A percentile compares a stretch with the other conserved stretches of the same genome.
Conservation (phyloP, 208 protist species). For the Phytomonas sp. region DNA sequence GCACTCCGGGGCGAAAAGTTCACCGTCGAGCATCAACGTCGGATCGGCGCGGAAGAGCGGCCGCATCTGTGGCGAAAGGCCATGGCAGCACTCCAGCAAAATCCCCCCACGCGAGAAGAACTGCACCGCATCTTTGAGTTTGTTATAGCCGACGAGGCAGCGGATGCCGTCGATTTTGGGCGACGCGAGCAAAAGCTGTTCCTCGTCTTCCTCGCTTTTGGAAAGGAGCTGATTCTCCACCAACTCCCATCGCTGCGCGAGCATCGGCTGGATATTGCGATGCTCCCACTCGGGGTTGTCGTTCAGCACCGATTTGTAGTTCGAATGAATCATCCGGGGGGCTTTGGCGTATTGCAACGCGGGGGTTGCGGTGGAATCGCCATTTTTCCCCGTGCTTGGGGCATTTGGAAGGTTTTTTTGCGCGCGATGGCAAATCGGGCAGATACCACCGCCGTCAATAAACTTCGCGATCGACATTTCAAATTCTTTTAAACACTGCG, state of each 20-base stretch:
- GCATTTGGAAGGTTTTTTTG: slow-evolving; percentile 29
- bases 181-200: slow-evolving; percentile 58
- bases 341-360: slow-evolving; percentile 41
- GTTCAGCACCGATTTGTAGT: slow-evolving; percentile 72
- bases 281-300: slow-evolving; percentile 79
- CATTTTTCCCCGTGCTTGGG: background rate
- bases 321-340: slow-evolving; percentile 79
- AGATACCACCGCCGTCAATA: slow-evolving; percentile 63
- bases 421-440: slow-evolving; percentile 65
- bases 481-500: slow-evolving; percentile 71
- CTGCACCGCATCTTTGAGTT: slow-evolving; percentile 43
- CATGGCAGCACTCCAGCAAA: slow-evolving; percentile 75
- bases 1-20: slow-evolving; percentile 77
- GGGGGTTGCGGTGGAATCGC: background rate
- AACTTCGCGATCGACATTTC: slow-evolving; percentile 65
- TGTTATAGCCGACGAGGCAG: slow-evolving; percentile 77
- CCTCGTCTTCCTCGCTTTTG: slow-evolving; percentile 14
- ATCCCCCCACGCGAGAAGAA: slow-evolving; percentile 86
- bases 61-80: slow-evolving; percentile 50
- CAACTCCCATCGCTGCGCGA: slow-evolving; percentile 77
- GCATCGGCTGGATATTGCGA: slow-evolving; percentile 82
- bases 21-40: slow-evolving; percentile 75
- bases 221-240: slow-evolving; percentile 42
- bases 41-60: slow-evolving; percentile 72
- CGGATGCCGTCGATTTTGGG: slow-evolving; percentile 89